Base-by-base conservation (phyloP, 2,329 filamentous ascomycete species). In the Epichloe uncinata region DNA sequence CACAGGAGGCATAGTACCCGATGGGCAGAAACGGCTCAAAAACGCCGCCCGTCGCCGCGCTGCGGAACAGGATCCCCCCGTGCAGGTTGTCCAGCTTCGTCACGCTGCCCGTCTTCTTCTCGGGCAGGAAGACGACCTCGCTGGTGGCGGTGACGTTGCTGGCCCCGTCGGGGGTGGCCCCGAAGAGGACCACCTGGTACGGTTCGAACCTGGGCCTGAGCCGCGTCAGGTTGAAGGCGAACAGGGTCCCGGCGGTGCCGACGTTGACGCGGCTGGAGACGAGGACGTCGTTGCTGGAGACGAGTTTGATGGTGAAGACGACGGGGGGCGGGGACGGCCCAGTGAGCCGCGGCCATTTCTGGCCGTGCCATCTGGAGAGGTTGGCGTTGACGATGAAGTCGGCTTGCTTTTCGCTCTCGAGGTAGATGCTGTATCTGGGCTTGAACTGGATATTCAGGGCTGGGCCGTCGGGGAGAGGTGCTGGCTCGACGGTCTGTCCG, bases 371-470 rank as follows among this genome's bases (percentile, higher is more conserved):
- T 4, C 61, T 60, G 5, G 71, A 74, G 5, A 72, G 53, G 7
- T 56, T 61, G 1, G 72, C 69, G 18, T 69, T 65, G 42, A 75
- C 64, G 5, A 74, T 60, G 48, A 74, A 70, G 16, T 70, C 66
- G 3, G 64, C 72, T 3, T 57, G 52, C 3, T 54, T 47, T 50
- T 74, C 72, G 42, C 60, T 64, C 15, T 64, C 65, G 2, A 75
- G 61, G 47, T 73, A 75, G 42, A 75, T 62, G 56, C 65, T 73
- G 56, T 73, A 68, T 2, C 72, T 67, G 6, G 73, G 68, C 35
- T 64, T 63, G 55, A 74, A 64, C 46, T 72, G 69, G 40, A 75
- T 58, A 49, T 73, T 56, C 2, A 74, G 56, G 30, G 69, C 65
- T 3, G 66, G 65, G 0, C 62, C 54, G 37, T 56, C 52, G 34